Percentiles rank a stretch among this genome's conserved stretches.
Conservation (phyloP, 257 asterid species). For the Oldenlandia corymbosa region DNA sequence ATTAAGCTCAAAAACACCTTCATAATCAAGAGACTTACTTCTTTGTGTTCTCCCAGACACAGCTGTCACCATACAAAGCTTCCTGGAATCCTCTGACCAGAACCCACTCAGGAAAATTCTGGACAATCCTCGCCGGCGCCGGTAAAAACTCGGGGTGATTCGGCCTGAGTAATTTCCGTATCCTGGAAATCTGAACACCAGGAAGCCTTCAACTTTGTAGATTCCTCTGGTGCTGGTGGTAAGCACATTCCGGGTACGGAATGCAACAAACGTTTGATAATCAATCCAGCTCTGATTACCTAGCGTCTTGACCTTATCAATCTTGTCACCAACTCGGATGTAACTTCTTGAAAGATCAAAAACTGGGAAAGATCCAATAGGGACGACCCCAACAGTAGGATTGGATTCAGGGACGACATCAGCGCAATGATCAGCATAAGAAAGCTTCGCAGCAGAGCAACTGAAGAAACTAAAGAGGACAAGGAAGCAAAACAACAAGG, state of each 20-base stretch:
- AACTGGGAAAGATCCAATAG: not conserved
- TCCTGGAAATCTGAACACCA: slow-evolving; percentile 23
- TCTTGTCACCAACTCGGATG: slow-evolving; percentile 25
- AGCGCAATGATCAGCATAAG: slow-evolving; percentile 46
- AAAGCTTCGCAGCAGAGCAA: not conserved
- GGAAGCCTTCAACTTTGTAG: slow-evolving; percentile 34
- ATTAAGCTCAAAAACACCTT: slow-evolving; percentile 42
- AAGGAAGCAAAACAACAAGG: slow-evolving; percentile 14
- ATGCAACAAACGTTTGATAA: slow-evolving; percentile 14
- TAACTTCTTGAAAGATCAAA: slow-evolving; percentile 5
- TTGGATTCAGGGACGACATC: slow-evolving; percentile 33
- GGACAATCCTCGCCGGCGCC: slow-evolving; percentile 8
- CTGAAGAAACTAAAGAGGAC: slow-evolving; percentile 17
- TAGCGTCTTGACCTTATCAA: slow-evolving; percentile 10
- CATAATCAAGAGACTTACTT: slow-evolving; percentile 28
- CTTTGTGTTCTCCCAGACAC: slow-evolving; percentile 20
- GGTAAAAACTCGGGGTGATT: no score
- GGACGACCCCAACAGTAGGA: slow-evolving; percentile 3
- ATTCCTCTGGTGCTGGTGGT: slow-evolving; percentile 29
- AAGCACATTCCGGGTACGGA: slow-evolving; percentile 18
- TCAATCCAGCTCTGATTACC: not conserved
- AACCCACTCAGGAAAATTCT: slow-evolving; percentile 39
- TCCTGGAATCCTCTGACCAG: slow-evolving; percentile 47
- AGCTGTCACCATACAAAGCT: slow-evolving; percentile 58
- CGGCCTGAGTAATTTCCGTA: slow-evolving; percentile 5